phyloP scores from a whole-genome alignment of 139 green algal species.

The Coelastrella sp. region DNA sequence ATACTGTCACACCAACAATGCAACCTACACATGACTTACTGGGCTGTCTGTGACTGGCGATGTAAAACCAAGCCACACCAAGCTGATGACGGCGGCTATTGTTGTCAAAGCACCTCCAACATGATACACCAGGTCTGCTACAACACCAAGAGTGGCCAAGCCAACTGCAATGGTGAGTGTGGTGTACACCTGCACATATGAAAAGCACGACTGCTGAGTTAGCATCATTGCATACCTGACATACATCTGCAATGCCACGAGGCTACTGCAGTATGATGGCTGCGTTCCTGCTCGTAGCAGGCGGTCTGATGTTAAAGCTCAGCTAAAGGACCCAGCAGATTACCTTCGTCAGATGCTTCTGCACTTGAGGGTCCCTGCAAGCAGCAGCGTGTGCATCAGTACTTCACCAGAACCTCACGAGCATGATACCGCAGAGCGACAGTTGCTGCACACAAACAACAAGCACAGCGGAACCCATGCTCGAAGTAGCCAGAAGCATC shows the following conservation, averaged over 20 bases:
- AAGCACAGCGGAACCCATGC: no score
- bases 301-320: not conserved
- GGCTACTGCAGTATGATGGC: no score
- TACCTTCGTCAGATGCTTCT: slow-evolving; percentile 66
- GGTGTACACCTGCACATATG: slow-evolving; percentile 71
- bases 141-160: slow-evolving; percentile 53
- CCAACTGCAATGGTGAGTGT: slow-evolving; percentile 66
- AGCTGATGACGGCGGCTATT: slow-evolving; percentile 62
- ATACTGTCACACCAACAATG: no score
- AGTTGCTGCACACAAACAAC: no score
- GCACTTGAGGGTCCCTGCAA: slow-evolving; percentile 58
- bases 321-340: not conserved
- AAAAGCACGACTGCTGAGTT: no score
- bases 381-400: not conserved
- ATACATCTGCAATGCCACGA: no score
- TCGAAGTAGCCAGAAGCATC: no score
- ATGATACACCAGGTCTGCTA: slow-evolving; percentile 36
- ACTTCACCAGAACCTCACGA: no score
- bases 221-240: no score
- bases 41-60: slow-evolving; percentile 51
- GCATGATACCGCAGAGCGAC: no score
- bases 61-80: slow-evolving; percentile 59
- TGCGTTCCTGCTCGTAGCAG: not conserved
- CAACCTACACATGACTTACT: no score
- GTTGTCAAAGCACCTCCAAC: slow-evolving; percentile 58